Evolutionary conservation across 345 rosid species (phyloP).

Genomic region (Rhodamnia argentea): DNA sequence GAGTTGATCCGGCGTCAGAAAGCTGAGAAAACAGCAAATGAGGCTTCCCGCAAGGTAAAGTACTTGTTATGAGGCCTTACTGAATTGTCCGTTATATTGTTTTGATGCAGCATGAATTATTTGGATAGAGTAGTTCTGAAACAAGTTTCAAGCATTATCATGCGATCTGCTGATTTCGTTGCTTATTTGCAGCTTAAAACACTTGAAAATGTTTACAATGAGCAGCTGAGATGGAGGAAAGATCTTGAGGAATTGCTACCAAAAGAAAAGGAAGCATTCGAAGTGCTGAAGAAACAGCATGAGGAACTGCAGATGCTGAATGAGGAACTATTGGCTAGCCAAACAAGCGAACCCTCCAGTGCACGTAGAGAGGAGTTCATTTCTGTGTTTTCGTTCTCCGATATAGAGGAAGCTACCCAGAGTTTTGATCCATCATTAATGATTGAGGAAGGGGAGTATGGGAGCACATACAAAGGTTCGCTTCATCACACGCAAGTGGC

Average conservation of each 20-base stretch:
- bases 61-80: neutral
- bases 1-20: slow-evolving; percentile 51
- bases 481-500: slow-evolving; percentile 27
- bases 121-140: neutral
- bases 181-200: neutral
- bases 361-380: slow-evolving; percentile 3
- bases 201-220: neutral
- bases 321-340: slow-evolving; percentile 18
- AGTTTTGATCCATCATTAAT: slow-evolving; percentile 11
- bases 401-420: slow-evolving; percentile 25
- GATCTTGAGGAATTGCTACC: slow-evolving; percentile 22
- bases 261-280: neutral
- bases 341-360: slow-evolving; percentile 10
- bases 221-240: slow-evolving; percentile 4
- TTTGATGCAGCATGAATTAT: neutral
- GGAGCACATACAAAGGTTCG: slow-evolving; percentile 22
- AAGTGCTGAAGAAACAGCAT: slow-evolving; percentile 8
- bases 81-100: neutral
- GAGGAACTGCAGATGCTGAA: slow-evolving; percentile 14
- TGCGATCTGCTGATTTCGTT: neutral
- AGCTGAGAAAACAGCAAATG: slow-evolving; percentile 71
- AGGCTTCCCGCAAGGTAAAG: slow-evolving; percentile 58
- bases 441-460: slow-evolving; percentile 20
- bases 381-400: slow-evolving; percentile 12
- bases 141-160: neutral